Conservation (phyloP, 345 rosid species). For the Lenwebbia sp. region DNA sequence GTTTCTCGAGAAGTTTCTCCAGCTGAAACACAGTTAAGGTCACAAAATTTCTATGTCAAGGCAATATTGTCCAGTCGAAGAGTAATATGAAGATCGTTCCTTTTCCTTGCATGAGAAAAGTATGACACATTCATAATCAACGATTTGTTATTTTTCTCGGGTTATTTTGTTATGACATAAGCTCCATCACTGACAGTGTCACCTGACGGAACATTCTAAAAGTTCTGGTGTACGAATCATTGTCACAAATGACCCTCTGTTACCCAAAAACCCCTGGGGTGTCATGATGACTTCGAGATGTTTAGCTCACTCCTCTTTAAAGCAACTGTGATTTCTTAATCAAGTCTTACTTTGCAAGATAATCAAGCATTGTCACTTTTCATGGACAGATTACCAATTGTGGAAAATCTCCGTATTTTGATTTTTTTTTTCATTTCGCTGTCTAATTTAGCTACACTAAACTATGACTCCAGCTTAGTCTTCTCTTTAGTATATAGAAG, state of each 20-base stretch:
- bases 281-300: background rate
- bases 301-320: background rate
- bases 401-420: background rate
- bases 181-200: background rate
- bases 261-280: background rate
- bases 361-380: background rate
- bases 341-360: background rate
- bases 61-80: background rate
- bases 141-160: background rate
- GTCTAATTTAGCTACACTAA: background rate
- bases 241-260: background rate
- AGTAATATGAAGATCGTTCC: background rate
- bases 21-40: constrained; percentile 20
- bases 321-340: background rate
- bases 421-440: background rate
- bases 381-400: background rate
- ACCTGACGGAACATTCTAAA: background rate
- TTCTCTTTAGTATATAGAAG: background rate
- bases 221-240: background rate
- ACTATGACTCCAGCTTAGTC: background rate
- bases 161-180: background rate
- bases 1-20: constrained; percentile 75
- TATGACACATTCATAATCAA: background rate
- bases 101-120: background rate
- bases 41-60: background rate